A percentile compares a stretch with the other conserved stretches of the same genome.
Conservation (phyloP, 169 alveolate species). For the Toxoplasma gondii region DNA sequence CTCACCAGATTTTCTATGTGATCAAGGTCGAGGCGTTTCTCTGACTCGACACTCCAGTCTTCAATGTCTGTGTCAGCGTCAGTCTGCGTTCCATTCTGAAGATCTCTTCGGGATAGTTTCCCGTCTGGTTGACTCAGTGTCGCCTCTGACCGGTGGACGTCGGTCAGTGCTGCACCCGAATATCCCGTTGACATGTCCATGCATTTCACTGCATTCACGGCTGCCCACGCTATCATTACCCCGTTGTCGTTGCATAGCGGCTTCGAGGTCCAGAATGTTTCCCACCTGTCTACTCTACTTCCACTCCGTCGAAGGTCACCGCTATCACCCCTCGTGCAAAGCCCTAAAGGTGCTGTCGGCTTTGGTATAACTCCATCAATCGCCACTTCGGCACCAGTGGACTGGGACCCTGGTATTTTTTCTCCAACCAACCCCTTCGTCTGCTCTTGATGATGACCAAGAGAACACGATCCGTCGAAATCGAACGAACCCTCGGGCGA, state of each 20-base stretch:
- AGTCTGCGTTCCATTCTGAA: too few species aligned
- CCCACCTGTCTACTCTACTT: neutral
- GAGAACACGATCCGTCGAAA: too few species aligned
- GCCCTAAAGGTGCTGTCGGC: too few species aligned
- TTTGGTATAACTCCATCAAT: too few species aligned
- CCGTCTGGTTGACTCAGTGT: too few species aligned
- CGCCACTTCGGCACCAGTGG: too few species aligned
- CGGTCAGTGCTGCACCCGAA: neutral
- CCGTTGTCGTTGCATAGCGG: slow-evolving; percentile 31
- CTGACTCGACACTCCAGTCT: neutral
- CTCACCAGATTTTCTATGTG: neutral
- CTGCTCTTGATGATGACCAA: too few species aligned
- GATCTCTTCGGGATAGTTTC: too few species aligned
- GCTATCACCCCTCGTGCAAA: too few species aligned
- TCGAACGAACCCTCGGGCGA: neutral
- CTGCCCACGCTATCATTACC: slow-evolving; percentile 34
- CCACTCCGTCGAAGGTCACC: neutral
- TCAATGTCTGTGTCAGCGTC: neutral
- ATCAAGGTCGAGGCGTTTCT: neutral
- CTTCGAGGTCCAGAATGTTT: neutral
- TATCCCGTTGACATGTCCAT: neutral
- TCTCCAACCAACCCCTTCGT: too few species aligned
- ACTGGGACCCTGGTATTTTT: too few species aligned
- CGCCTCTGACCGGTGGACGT: too few species aligned
- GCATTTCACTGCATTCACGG: neutral